A percentile compares a stretch with the other conserved stretches of the same genome.
Conservation (phyloP, 73 alveolate species). For the Breviolum minutum region DNA sequence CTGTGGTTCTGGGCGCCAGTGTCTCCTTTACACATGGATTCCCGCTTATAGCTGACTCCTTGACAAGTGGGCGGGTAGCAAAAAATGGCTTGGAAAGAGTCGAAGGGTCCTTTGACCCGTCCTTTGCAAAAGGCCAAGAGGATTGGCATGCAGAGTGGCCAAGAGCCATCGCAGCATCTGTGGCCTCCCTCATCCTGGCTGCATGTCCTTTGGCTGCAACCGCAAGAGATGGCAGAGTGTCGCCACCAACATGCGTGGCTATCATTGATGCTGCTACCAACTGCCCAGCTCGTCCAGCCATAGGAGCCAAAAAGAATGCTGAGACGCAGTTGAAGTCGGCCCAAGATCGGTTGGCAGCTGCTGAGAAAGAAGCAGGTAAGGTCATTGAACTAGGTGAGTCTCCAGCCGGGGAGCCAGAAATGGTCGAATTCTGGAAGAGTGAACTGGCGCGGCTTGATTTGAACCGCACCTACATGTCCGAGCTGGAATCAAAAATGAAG, state of each 20-base stretch:
- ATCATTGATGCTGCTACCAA: conserved; percentile 87
- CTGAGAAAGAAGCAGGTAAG: conserved; percentile 73
- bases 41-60: too few relatives aligned
- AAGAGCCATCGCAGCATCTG: background rate
- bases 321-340: conserved; percentile 73
- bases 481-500: conserved; percentile 4
- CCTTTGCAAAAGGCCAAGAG: too few relatives aligned
- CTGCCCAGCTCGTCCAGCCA: conserved; percentile 81
- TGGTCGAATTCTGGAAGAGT: conserved; percentile 76
- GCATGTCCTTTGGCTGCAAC: conserved; percentile 1
- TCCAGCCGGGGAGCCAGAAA: conserved; percentile 68
- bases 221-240: conserved; percentile 74
- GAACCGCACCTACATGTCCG: conserved; percentile 54
- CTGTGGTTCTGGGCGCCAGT: background rate
- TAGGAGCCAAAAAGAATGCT: conserved; percentile 74
- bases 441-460: conserved; percentile 58
- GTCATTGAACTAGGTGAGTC: conserved; percentile 54
- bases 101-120: too few relatives aligned
- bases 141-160: too few relatives aligned
- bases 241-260: conserved; percentile 92
- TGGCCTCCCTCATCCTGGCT: background rate
- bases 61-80: too few relatives aligned
- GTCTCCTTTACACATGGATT: background rate
- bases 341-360: conserved; percentile 53
- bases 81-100: too few relatives aligned